phyloP scores from a whole-genome alignment of 148 eudicot genomes.

The Chenopodium formosanum region DNA sequence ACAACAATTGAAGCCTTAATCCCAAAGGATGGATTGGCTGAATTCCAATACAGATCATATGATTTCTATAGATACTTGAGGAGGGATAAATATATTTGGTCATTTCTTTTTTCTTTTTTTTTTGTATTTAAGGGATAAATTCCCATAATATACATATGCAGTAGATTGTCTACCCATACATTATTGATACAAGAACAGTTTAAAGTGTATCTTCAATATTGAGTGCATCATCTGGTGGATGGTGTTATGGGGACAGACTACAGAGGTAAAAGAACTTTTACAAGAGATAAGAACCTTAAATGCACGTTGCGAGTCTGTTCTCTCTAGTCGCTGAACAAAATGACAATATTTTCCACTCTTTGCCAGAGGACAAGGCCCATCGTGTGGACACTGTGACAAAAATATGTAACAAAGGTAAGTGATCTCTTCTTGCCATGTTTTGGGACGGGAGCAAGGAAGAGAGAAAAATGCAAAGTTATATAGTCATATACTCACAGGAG shows the following conservation, averaged over 20 bases:
- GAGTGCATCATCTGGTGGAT: not conserved
- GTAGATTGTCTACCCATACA: too few relatives aligned
- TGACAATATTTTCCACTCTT: constrained; percentile 86
- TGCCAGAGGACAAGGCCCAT: constrained; percentile 82
- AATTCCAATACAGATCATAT: too few relatives aligned
- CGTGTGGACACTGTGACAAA: constrained; percentile 78
- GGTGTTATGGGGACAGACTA: not conserved
- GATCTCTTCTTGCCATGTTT: not conserved
- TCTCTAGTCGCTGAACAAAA: constrained; percentile 88
- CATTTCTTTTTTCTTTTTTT: too few relatives aligned
- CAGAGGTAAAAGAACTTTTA: not conserved
- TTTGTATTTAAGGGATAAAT: too few relatives aligned
- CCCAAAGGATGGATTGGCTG: too few relatives aligned
- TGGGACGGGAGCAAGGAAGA: not conserved
- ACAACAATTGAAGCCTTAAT: too few relatives aligned
- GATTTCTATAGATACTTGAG: not conserved
- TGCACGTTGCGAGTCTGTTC: constrained; percentile 78
- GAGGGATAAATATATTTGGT: too few relatives aligned
- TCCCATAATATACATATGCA: too few relatives aligned
- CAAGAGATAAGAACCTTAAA: constrained; percentile 61
- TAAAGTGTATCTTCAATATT: not conserved
- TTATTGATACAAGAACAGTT: too few relatives aligned
- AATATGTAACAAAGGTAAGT: constrained; percentile 6
- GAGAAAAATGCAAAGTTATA: not conserved
- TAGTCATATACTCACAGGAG: constrained; percentile 76